Base-by-base conservation (phyloP, 768 basidiomycete species). In the Brasilioporus rufonigricans region DNA sequence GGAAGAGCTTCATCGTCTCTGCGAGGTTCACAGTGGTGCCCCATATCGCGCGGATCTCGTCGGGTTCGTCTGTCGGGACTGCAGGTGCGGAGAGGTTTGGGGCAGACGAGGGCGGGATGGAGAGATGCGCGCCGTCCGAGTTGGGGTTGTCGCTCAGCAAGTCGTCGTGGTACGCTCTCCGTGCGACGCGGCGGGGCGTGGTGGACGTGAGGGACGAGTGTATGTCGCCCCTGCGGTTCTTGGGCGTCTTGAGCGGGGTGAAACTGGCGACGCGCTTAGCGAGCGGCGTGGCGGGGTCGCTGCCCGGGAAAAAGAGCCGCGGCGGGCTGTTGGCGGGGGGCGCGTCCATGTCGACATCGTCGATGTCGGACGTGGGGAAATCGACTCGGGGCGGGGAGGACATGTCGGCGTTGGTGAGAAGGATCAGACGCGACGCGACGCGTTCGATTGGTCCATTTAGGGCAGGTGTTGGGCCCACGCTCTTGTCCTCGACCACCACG, bases 11-110 rank as follows among this genome's bases (percentile, higher is more conserved):
- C 91, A 98, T 97, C 13, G 91, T 89, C 69, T 96, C 90, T 4
- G 85, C 80, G 26, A 99, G 79, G 60, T 91, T 90, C 63, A 99
- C 94, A 2, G 92, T 95, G 0, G 97, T 99, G 29, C 97, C 97
- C 96, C 97, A 99, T 57, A 99, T 92, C 23, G 93, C 93, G 51
- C 91, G 81, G 48, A 93, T 89, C 61, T 91, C 91, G 53, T 91
- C 90, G 0, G 87, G 87, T 51, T 87, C 86, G 56, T 87, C 89
- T 13, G 81, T 83, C 14, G 81, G 83, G 1, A 69, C 78, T 27
- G 76, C 80, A 16, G 80, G 84, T 8, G 79, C 89, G 50, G 87
- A 89, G 39, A 85, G 80, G 50, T 72, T 73, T 26, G 73, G 76
- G 13, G 65, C 80, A 48, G 80, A 84, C 4, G 86, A 87, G 21